Percentiles rank a stretch among this genome's conserved stretches.
Conservation (phyloP, 2,329 filamentous ascomycete genomes). For the Leptographium lundbergii region DNA sequence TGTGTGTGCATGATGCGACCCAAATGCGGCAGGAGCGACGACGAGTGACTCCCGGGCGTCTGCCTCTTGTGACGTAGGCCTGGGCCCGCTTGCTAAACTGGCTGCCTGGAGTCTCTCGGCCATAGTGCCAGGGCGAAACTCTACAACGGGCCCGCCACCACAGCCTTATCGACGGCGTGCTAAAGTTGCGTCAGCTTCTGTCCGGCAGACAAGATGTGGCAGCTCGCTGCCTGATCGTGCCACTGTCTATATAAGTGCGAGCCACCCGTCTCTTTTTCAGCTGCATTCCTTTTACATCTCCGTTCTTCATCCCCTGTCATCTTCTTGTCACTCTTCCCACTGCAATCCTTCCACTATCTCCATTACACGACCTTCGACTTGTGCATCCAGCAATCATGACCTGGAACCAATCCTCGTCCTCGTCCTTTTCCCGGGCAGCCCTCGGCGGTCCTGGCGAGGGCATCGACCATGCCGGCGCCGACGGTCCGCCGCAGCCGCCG, state of each 20-base stretch:
- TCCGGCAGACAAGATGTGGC: not conserved
- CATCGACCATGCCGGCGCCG: not conserved
- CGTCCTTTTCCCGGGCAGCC: not conserved
- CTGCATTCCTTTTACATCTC: not conserved
- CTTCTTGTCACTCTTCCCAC: not conserved
- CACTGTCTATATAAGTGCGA: not conserved
- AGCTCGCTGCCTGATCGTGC: not conserved
- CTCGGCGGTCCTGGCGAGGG: slow-evolving; percentile 1
- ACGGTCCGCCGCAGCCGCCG: not conserved
- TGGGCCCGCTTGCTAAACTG: not conserved
- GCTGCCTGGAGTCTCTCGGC: not conserved
- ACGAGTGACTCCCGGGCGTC: not conserved
- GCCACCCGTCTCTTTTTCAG: not conserved
- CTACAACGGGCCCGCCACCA: not conserved
- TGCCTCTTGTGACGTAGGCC: not conserved
- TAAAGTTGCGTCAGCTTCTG: not conserved
- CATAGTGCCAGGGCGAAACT: not conserved
- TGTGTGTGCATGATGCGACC: too few relatives aligned
- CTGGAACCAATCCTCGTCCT: not conserved
- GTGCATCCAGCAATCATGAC: not conserved
- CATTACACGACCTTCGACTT: not conserved
- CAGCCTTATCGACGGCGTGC: not conserved
- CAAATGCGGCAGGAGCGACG: not conserved
- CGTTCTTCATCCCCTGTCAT: not conserved
- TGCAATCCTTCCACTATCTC: not conserved